Evolutionary conservation across 169 alveolate genomes (phyloP), one percentile per base, ranked within the genome.

Genomic region (Cryptosporidium ubiquitum): DNA sequence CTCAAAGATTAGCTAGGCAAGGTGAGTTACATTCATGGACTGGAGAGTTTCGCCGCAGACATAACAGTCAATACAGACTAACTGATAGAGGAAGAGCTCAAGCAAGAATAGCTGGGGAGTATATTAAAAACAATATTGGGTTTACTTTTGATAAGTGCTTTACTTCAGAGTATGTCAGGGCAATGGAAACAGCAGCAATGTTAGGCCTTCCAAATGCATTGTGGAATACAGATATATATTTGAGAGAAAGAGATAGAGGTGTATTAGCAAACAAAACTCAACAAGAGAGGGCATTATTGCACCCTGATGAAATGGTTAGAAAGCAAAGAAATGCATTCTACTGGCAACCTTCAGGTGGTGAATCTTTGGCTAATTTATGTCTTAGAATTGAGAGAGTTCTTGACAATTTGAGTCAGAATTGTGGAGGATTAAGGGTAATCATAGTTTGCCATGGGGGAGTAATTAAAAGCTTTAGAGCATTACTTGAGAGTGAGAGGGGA

Each of bases 381-480:
- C 84, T 92, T 29, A 69, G 94, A 51, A 91, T 84, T 20, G 94
- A 92, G 52, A 70, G 93, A 66, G 93, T 86, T 4, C 64, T 91
- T 26, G 93, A 86, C 12, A 85, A 74, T 33, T 58, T 86, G 40
- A 68, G 93, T 73, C 92, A 84, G 20, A 84, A 84, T 60, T 60
- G 92, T 42, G 86, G 85, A 57, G 94, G 94, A 39, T 69, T 92
- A 31, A 60, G 93, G 52, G 94, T 92, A 23, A 92, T 92, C 44
- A 91, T 92, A 58, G 94, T 92, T 55, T 92, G 94, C 84, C 94
- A 92, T 55, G 94, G 94, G n/a, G 94, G 93, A 5, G 94, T 92
- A 20, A 92, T 92, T 29, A 92, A 92, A 85, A 70, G 93, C 29
- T 92, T 92, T 64, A 64, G 94, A 39, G 93, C 94, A 26, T 37